Evolutionary conservation across 768 basidiomycete genomes (phyloP).

Genomic region (Naganishia kalamii): DNA sequence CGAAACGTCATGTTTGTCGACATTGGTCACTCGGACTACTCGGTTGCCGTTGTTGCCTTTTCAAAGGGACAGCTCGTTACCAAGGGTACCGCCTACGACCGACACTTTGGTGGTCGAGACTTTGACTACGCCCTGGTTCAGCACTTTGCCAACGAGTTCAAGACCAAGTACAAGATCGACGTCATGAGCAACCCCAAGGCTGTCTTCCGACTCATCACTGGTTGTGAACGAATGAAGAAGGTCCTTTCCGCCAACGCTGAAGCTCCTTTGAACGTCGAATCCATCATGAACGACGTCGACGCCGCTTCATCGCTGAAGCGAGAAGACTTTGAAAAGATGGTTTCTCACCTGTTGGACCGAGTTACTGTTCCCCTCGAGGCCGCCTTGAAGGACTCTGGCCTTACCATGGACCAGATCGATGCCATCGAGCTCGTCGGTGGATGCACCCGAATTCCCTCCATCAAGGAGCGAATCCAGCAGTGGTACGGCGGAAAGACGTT

Average conservation of each 20-base stretch:
- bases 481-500: constrained; percentile 78
- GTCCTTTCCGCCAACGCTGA: constrained; percentile 88
- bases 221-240: constrained; percentile 94
- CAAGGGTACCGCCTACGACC: constrained; percentile 83
- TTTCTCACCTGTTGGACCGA: constrained; percentile 66
- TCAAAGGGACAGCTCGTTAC: constrained; percentile 85
- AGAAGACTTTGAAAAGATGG: constrained; percentile 74
- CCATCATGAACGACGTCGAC: constrained; percentile 92
- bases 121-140: constrained; percentile 84
- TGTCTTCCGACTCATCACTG: constrained; percentile 75
- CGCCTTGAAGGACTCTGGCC: constrained; percentile 71
- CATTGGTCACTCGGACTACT: constrained; percentile 85
- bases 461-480: constrained; percentile 76
- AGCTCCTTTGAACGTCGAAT: constrained; percentile 84
- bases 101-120: constrained; percentile 90
- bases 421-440: constrained; percentile 90
- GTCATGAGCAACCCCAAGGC: constrained; percentile 87
- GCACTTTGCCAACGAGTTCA: constrained; percentile 87
- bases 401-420: constrained; percentile 78
- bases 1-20: constrained; percentile 90
- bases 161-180: constrained; percentile 96
- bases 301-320: constrained; percentile 77
- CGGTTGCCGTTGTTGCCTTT: constrained; percentile 81
- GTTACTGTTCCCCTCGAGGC: constrained; percentile 68
- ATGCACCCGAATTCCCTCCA: constrained; percentile 82